These are phyloP conservation scores for Pichia ethanolica DNA, from an alignment of 805 yeast genomes.

Conservation along the genomic window DNA sequence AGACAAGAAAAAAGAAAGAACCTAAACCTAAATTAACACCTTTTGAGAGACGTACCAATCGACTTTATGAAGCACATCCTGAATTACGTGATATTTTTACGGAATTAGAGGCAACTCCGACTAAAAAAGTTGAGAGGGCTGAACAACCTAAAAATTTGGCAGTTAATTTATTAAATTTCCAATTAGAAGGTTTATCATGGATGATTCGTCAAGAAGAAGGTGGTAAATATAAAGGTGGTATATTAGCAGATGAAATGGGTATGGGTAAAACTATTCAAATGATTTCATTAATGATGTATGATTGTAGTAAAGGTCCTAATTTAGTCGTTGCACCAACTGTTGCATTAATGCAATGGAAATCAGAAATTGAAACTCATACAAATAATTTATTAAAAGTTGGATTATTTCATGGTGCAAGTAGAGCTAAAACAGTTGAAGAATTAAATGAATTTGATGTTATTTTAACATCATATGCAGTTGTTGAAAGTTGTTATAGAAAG, in stretches of 20 bases:
- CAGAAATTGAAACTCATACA: conserved; percentile 84
- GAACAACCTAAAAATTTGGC: conserved; percentile 75
- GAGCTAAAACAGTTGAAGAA: conserved; percentile 51
- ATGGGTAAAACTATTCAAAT: conserved; percentile 99
- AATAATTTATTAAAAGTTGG: conserved; percentile 59
- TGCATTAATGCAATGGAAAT: conserved; percentile 97
- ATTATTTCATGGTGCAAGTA: conserved; percentile 80
- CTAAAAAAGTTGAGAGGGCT: conserved; percentile 47
- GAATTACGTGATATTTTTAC: conserved; percentile 67
- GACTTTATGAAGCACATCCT: conserved; percentile 71
- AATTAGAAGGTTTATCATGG: conserved; percentile 91
- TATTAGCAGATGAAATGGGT: conserved; percentile 98
- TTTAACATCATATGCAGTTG: conserved; percentile 85
- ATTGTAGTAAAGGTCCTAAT: conserved; percentile 60
- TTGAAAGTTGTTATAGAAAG: conserved; percentile 80
- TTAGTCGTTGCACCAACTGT: conserved; percentile 96
- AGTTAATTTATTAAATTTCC: conserved; percentile 76
- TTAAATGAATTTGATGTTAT: conserved; percentile 66
- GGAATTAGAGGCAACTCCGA: conserved; percentile 41
- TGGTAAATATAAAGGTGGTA: conserved; percentile 76
- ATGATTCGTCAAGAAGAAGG: conserved; percentile 77
- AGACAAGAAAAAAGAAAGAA: conserved; percentile 17
- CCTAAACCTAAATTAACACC: conserved; percentile 54
- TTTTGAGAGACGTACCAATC: conserved; percentile 60
- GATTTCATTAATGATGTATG: conserved; percentile 75